Conservation (phyloP, 768 basidiomycete genomes). For the Austroboletus festivus region DNA sequence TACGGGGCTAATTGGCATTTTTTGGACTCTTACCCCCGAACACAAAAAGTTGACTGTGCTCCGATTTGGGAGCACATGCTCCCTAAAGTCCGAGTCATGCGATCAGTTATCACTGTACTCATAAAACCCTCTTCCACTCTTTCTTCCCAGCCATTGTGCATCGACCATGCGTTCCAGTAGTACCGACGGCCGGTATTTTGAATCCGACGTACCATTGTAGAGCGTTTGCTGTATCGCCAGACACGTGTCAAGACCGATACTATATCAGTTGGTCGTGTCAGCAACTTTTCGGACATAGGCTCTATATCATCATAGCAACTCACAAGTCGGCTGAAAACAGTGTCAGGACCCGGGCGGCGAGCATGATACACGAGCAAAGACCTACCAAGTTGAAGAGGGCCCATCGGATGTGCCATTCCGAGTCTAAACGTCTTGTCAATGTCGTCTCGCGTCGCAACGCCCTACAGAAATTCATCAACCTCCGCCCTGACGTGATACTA, state of each 20-base stretch:
- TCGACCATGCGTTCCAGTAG: constrained; percentile 95
- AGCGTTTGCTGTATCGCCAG: constrained; percentile 89
- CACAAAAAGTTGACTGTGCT: no score
- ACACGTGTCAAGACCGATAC: constrained; percentile 97
- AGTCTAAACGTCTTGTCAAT: constrained; percentile 93
- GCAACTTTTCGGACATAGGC: background rate
- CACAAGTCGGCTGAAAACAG: constrained; percentile 30
- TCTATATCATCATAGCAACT: constrained; percentile 4
- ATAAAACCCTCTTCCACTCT: constrained; percentile 93
- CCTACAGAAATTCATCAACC: constrained; percentile 41
- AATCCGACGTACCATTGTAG: constrained; percentile 85
- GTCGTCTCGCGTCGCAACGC: constrained; percentile 88
- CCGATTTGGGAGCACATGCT: no score
- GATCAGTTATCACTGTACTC: constrained; percentile 53
- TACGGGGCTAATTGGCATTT: no score
- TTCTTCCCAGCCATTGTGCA: constrained; percentile 90
- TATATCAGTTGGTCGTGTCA: constrained; percentile 24
- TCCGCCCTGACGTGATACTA: background rate
- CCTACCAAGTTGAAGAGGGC: constrained; percentile 81
- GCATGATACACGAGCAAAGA: background rate
- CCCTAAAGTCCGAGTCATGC: background rate
- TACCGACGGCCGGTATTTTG: constrained; percentile 90
- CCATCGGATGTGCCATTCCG: constrained; percentile 96
- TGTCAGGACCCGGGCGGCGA: constrained; percentile 1
- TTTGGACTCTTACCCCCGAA: no score